These are phyloP conservation scores for Beauveria varroae DNA, from an alignment of 2,329 filamentous ascomycete genomes.

Conservation along the genomic window DNA sequence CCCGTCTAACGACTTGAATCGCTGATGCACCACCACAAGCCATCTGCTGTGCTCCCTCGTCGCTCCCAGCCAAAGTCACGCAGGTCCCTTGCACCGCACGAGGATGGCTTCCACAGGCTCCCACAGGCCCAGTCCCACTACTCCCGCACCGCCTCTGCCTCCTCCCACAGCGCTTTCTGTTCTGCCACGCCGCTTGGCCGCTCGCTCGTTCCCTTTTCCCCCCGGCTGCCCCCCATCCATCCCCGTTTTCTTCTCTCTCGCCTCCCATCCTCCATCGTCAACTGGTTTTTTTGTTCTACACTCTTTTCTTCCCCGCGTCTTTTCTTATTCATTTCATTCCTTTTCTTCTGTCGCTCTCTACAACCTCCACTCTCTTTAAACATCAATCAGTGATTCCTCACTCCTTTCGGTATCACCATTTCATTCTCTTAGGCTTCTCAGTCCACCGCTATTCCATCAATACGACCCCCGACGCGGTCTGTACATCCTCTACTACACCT, in stretches of 20 bases:
- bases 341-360: constrained; percentile 10
- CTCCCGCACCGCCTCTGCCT: not conserved
- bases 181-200: not conserved
- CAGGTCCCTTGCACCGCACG: not conserved
- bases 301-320: constrained; percentile 27
- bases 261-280: constrained; percentile 26
- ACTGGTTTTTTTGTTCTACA: constrained; percentile 29
- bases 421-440: not conserved
- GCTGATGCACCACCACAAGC: not conserved
- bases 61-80: not conserved
- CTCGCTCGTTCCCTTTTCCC: constrained; percentile 25
- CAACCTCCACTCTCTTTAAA: not conserved
- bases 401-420: constrained; percentile 8
- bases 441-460: not conserved
- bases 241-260: constrained; percentile 27
- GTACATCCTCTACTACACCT: not conserved
- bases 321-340: constrained; percentile 4
- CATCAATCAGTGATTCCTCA: not conserved
- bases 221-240: constrained; percentile 25
- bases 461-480: not conserved
- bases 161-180: not conserved
- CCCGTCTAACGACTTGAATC: not conserved
- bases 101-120: not conserved
- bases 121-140: not conserved
- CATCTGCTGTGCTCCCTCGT: not conserved